Percentiles rank a stretch among this genome's conserved stretches.
Conservation (phyloP, 2,329 filamentous ascomycete genomes). For the Ceratocystis variospora region DNA sequence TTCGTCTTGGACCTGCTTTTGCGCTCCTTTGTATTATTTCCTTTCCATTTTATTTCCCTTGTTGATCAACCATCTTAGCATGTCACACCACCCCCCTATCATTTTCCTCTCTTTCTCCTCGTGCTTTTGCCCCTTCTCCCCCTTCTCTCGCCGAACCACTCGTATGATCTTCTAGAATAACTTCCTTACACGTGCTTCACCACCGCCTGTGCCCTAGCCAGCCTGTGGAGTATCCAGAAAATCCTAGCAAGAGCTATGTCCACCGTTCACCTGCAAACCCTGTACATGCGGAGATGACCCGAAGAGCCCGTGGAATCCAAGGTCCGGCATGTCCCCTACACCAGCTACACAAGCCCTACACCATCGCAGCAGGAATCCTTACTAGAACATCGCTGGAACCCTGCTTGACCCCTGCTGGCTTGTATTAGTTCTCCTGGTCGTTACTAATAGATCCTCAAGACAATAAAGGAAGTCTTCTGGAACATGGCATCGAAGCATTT, state of each 20-base stretch:
- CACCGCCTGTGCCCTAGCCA: not conserved
- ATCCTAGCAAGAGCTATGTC: constrained; percentile 8
- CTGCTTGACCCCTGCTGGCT: no score
- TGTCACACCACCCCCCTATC: not conserved
- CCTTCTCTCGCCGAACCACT: not conserved
- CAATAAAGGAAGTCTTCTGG: constrained; percentile 11
- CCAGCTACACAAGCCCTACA: not conserved
- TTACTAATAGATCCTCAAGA: not conserved
- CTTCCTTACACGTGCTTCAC: constrained; percentile 7
- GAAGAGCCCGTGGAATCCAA: constrained; percentile 1
- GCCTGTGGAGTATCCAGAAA: constrained; percentile 5
- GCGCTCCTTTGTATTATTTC: not conserved
- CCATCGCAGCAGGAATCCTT: not conserved
- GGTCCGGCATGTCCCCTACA: constrained; percentile 4
- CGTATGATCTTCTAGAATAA: constrained; percentile 8
- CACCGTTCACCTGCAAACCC: constrained; percentile 5
- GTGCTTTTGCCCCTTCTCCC: not conserved
- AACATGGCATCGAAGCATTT: constrained; percentile 13
- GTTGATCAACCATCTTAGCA: not conserved
- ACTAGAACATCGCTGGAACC: no score
- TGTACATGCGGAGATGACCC: constrained; percentile 7
- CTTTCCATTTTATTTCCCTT: not conserved
- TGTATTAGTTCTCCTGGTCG: not conserved
- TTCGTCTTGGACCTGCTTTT: not conserved
- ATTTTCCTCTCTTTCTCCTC: not conserved